Evolutionary conservation across 2,329 filamentous ascomycete species (phyloP), one percentile per base, ranked within the genome.

Genomic region (Plenodomus biglobosus): DNA sequence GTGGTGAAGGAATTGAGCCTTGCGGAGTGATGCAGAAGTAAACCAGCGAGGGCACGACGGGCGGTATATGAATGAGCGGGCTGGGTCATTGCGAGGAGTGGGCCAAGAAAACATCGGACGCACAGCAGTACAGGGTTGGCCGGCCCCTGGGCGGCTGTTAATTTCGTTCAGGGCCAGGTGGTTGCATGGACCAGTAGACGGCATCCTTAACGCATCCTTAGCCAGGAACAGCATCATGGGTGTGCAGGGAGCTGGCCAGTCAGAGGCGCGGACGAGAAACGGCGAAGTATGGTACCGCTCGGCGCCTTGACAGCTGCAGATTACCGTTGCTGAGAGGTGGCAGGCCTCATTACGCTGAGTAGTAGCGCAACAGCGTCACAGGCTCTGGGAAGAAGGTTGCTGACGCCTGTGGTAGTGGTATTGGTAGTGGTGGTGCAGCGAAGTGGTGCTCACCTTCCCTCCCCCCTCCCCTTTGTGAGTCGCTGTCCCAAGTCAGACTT

Each of bases 311-410:
- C 59, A 80, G 78, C 32, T 90, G 75, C 56, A 90, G 83, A 17
- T 88, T 88, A 1, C 85, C 79, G 21, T 83, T 85, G 56, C 92
- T 79, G 52, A 55, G 54, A 55, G 58, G 56, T 42, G 51, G 44
- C 46, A 21, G 38, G 41, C 50, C 27, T 42, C 27, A 20, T 39
- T 44, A 43, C 48, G 46, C 27, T 36, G 21, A 16, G 36, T 21
- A 38, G 38, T 42, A 40, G 39, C 38, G 44, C 20, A 34, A 36
- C 38, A 4, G 18, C 21, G 18, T 21, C 6, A 52, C 46, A 40
- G 50, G 40, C 37, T 47, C 41, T 40, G 39, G 30, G 24, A 38
- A 15, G 41, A 42, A 22, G 37, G 48, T 42, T 32, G 49, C 27
- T 32, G 32, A 32, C 44, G 49, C 46, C 21, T 10, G 22, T 24